These are phyloP conservation scores for Talaromyces liani DNA, from an alignment of 495 filamentous ascomycete species.

Conservation along the genomic window DNA sequence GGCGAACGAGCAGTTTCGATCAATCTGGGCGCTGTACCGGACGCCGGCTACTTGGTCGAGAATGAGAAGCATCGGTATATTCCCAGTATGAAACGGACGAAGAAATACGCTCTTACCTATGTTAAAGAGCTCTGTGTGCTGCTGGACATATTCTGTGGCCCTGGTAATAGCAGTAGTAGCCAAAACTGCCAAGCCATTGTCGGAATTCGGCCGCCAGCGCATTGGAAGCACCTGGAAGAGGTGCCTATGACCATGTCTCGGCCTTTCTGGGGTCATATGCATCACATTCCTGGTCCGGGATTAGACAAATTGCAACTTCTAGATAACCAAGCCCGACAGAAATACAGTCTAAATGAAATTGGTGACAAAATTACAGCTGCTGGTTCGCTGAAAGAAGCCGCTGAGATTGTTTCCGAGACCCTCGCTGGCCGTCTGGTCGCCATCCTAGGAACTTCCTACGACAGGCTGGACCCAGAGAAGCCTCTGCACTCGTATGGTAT, in stretches of 20 bases:
- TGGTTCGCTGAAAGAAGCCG: not conserved
- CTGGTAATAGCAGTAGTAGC: not conserved
- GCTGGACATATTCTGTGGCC: not conserved
- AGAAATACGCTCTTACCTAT: not conserved
- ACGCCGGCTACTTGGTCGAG: constrained; percentile 15
- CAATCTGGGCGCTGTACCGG: constrained; percentile 21
- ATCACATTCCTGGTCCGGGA: not conserved
- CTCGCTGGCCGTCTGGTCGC: not conserved
- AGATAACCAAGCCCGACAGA: not conserved
- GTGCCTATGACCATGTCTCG: not conserved
- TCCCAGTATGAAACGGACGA: not conserved
- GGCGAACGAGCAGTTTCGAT: constrained; percentile 17
- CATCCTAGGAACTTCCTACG: not conserved
- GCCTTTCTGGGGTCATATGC: not conserved
- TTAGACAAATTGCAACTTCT: not conserved
- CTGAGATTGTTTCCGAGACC: not conserved
- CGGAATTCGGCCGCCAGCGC: not conserved
- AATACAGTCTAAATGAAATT: not conserved
- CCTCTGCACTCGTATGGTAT: constrained; percentile 32
- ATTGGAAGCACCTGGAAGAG: not conserved
- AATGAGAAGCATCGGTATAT: not conserved
- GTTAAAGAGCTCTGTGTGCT: not conserved
- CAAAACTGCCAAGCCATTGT: not conserved
- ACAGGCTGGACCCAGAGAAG: not conserved
- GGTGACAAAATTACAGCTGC: not conserved